A percentile compares a stretch with the other conserved stretches of the same genome.
Conservation (phyloP, 345 rosid genomes). For the Trapa bicornis region DNA sequence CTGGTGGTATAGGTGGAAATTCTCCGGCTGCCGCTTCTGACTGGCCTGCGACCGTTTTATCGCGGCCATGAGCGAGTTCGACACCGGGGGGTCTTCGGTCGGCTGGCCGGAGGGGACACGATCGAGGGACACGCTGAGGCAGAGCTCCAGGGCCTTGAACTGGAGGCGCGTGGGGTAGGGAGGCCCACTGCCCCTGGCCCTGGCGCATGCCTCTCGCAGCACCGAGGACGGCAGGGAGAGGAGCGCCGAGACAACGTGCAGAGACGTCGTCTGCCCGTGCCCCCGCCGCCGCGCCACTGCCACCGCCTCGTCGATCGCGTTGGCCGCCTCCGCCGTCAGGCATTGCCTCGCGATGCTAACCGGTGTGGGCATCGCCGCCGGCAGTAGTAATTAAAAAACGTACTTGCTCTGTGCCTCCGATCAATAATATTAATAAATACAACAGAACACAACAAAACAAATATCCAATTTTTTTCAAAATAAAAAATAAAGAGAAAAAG, state of each 20-base stretch:
- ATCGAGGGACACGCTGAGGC: slow-evolving; percentile 69
- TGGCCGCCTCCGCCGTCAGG: slow-evolving; percentile 62
- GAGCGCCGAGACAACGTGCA: slow-evolving; percentile 73
- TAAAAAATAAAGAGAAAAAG: background rate
- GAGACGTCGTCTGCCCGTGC: slow-evolving; percentile 81
- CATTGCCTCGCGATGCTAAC: slow-evolving; percentile 75
- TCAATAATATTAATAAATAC: background rate
- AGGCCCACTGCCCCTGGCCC: slow-evolving; percentile 40
- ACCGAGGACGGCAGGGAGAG: slow-evolving; percentile 53
- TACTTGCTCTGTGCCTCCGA: background rate
- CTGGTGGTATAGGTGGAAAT: slow-evolving; percentile 62
- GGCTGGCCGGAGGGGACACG: slow-evolving; percentile 60
- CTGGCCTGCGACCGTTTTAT: slow-evolving; percentile 91
- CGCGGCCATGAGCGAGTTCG: slow-evolving; percentile 95
- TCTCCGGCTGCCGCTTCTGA: slow-evolving; percentile 78
- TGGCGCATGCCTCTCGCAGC: slow-evolving; percentile 71
- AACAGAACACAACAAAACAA: background rate
- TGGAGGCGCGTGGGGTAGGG: slow-evolving; percentile 63
- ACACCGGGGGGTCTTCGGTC: slow-evolving; percentile 54
- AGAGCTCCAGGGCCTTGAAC: slow-evolving; percentile 77
- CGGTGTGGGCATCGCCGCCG: slow-evolving; percentile 92
- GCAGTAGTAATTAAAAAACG: slow-evolving; percentile 3
- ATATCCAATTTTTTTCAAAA: background rate
- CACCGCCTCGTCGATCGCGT: slow-evolving; percentile 73
- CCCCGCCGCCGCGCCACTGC: slow-evolving; percentile 56